Conservation (phyloP, 768 basidiomycete genomes). For the Hortiboletus campestris region DNA sequence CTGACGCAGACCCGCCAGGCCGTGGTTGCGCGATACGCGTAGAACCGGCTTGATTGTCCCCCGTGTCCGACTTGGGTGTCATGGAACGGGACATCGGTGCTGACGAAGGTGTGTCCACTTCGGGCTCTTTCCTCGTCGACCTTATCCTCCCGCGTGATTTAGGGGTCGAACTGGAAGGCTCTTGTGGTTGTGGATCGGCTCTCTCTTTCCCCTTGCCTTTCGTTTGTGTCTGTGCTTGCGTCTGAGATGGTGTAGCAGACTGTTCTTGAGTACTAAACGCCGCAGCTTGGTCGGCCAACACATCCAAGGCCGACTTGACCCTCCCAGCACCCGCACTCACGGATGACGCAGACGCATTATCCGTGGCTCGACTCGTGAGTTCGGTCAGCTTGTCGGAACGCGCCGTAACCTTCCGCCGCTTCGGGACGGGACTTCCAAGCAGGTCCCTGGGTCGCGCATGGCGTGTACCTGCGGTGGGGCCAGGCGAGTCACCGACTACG, state of each 20-base stretch:
- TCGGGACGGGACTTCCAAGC: constrained; percentile 38
- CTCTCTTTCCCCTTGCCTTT: constrained; percentile 26
- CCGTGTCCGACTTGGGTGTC: constrained; percentile 17
- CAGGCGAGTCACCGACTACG: constrained; percentile 20
- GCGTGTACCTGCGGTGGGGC: constrained; percentile 25
- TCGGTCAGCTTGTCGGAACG: constrained; percentile 10
- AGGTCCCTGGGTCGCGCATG: constrained; percentile 25
- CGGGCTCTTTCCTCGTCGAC: constrained; percentile 6
- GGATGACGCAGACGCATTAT: neutral
- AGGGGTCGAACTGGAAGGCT: neutral
- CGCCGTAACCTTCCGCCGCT: constrained; percentile 33
- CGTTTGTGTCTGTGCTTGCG: neutral
- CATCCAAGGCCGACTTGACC: constrained; percentile 60
- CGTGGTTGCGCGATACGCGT: neutral
- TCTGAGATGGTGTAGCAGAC: neutral
- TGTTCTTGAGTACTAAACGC: constrained; percentile 43
- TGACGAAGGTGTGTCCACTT: constrained; percentile 2
- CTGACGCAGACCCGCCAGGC: neutral
- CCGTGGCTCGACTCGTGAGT: neutral
- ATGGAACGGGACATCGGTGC: constrained; percentile 9
- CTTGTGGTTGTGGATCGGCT: constrained; percentile 1
- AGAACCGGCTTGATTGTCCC: neutral
- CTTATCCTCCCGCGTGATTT: constrained; percentile 11
- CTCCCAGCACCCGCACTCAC: constrained; percentile 16
- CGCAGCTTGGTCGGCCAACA: constrained; percentile 72